Evolutionary conservation across 805 yeast genomes (phyloP).

Genomic region (Kockiozyma suomiensis): DNA sequence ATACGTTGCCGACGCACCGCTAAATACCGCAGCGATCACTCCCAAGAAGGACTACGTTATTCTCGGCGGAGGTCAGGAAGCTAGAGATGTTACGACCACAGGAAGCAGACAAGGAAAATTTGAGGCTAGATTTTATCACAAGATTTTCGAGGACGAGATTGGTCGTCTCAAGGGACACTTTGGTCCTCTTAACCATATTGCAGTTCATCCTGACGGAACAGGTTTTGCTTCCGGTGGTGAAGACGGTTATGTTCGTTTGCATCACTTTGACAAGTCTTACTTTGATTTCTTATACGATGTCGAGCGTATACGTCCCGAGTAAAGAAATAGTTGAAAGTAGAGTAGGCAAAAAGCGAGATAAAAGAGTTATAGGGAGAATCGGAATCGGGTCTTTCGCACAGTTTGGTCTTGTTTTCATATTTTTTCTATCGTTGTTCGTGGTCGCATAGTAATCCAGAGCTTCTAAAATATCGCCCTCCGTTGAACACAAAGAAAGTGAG

Average conservation of each 20-base stretch:
- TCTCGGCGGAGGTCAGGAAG: slow-evolving; percentile 99
- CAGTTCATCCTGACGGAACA: slow-evolving; percentile 91
- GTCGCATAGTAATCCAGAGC: background rate
- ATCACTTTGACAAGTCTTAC: slow-evolving; percentile 88
- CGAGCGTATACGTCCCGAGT: slow-evolving; percentile 30
- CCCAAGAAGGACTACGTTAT: slow-evolving; percentile 90
- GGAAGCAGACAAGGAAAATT: slow-evolving; percentile 91
- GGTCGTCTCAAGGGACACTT: slow-evolving; percentile 98
- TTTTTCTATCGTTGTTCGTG: background rate
- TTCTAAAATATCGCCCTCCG: background rate
- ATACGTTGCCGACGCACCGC: slow-evolving; percentile 85
- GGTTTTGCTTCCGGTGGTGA: slow-evolving; percentile 98
- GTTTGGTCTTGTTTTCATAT: background rate
- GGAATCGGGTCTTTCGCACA: too few species aligned
- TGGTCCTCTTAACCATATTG: slow-evolving; percentile 95
- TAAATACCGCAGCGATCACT: slow-evolving; percentile 93
- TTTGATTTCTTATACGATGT: slow-evolving; percentile 63
- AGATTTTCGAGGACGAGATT: slow-evolving; percentile 90
- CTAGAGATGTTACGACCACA: slow-evolving; percentile 97
- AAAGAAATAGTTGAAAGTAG: background rate
- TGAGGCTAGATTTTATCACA: slow-evolving; percentile 95
- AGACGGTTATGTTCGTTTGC: slow-evolving; percentile 95
- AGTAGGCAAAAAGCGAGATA: background rate
- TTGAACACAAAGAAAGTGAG: background rate
- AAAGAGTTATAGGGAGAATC: too few species aligned